These are phyloP conservation scores for Anthracocystis walkeri DNA, from an alignment of 1,284 basidiomycete species.

Conservation along the genomic window DNA sequence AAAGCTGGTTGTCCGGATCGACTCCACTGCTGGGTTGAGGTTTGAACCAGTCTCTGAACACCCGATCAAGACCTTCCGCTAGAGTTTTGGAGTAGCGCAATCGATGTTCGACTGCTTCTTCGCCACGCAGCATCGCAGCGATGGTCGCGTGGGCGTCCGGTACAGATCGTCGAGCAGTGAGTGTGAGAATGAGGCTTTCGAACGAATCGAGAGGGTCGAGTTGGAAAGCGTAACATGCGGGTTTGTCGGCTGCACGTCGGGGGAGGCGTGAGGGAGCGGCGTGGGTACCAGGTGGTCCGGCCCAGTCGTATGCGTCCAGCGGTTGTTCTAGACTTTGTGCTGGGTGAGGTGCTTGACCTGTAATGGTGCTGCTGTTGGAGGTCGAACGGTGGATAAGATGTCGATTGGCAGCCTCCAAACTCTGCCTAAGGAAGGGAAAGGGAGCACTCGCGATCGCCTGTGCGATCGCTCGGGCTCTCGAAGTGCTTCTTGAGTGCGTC, in stretches of 20 bases:
- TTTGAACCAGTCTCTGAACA: constrained; percentile 59
- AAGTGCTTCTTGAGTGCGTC: constrained; percentile 26
- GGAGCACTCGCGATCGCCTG: constrained; percentile 40
- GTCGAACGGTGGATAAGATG: constrained; percentile 13
- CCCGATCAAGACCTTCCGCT: constrained; percentile 57
- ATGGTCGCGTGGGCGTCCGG: constrained; percentile 24
- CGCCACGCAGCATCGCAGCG: constrained; percentile 27
- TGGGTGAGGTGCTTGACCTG: background rate
- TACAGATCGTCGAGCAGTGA: constrained; percentile 31
- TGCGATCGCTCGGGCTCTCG: constrained; percentile 42
- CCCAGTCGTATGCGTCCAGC: constrained; percentile 55
- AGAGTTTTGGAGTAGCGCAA: constrained; percentile 51
- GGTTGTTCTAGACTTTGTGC: constrained; percentile 30
- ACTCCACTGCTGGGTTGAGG: constrained; percentile 2
- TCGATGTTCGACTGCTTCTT: constrained; percentile 20
- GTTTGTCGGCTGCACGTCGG: constrained; percentile 17
- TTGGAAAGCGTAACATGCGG: constrained; percentile 55
- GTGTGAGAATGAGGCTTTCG: constrained; percentile 54
- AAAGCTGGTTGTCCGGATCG: constrained; percentile 15
- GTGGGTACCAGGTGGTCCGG: constrained; percentile 33
- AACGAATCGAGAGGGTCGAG: constrained; percentile 61
- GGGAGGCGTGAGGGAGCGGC: constrained; percentile 12
- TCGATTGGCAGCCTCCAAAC: constrained; percentile 31
- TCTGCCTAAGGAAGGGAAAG: constrained; percentile 39
- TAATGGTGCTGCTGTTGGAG: background rate